Evolutionary conservation across 1,284 basidiomycete species (phyloP), one percentile per base, ranked within the genome.

Genomic region (Ceratobasidium sp.): DNA sequence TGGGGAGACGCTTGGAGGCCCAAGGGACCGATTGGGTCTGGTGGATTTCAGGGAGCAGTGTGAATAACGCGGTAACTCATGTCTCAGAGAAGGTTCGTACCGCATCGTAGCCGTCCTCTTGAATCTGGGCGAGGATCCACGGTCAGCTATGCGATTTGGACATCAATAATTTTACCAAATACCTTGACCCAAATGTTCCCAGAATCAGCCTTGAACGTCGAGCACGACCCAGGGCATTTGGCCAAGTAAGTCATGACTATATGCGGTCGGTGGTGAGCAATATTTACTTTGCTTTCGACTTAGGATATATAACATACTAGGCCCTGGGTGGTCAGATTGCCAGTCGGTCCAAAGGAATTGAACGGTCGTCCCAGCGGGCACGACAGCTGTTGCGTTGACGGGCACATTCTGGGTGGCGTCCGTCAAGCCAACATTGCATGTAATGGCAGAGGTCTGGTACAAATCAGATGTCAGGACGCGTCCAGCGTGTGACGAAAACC

Each of bases 161-260:
- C 31, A 22, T 41, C 39, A 43, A 24, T 2, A 37, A 24, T 16
- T 9, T 16, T 8, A 24, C 2, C 2, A 1, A 43, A 22, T 27
- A 65, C 63, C 63, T 65, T 65, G 24, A 65, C 63, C 63, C 63
- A 65, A 8, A 65, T 65, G n/a, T 65, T 65, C 16, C 63, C 63
- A 2, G 63, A 65, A 49, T 65, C 46, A 16, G 63, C 63, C 27
- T 65, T 65, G 63, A 49, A 65, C 2, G 63, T 51, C 5, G 63
- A 65, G 22, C 63, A 65, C 1, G 63, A 65, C 13, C 63, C 63
- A 34, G 63, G 63, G 29, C 63, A 65, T 31, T 65, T 65, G 11
- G 63, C 63, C 7, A 65, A 29, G 46, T 65, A 65, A 2, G 63
- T 65, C 63, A 65, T 65, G 19, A 65, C 63, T 65, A 34, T 62